Percentiles rank a stretch among this genome's conserved stretches.
Evolutionary conservation across 257 asterid species (phyloP).

Genomic region (Plantago major): DNA sequence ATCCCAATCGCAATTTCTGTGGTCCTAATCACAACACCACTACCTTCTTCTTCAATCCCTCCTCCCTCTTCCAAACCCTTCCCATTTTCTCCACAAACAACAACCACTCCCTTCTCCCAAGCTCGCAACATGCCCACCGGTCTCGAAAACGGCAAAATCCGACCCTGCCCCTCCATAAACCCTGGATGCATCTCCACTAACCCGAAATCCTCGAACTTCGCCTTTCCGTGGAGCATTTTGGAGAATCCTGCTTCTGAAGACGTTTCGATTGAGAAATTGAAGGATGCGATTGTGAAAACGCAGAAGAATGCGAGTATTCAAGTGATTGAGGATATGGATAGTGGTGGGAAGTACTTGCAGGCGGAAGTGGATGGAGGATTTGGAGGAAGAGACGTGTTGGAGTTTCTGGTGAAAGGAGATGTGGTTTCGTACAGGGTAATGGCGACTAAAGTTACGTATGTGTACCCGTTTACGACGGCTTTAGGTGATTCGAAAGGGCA

Average conservation of each 20-base stretch:
- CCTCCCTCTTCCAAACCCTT: conserved; percentile 41
- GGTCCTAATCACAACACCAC: conserved; percentile 48
- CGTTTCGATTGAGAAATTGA: conserved; percentile 58
- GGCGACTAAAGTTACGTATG: conserved; percentile 79
- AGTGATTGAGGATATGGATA: conserved; percentile 58
- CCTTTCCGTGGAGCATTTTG: conserved; percentile 72
- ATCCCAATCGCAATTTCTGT: conserved; percentile 60
- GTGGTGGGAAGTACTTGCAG: conserved; percentile 67
- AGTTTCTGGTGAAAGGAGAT: conserved; percentile 69
- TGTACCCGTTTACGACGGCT: conserved; percentile 91
- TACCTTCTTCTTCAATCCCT: conserved; percentile 75
- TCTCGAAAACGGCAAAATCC: conserved; percentile 75
- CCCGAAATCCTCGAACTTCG: conserved; percentile 70
- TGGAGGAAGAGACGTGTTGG: conserved; percentile 68
- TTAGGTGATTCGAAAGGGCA: conserved; percentile 94
- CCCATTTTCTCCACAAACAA: conserved; percentile 28
- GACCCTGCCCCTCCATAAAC: conserved; percentile 86
- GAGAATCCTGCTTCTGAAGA: conserved; percentile 32
- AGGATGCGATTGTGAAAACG: conserved; percentile 64
- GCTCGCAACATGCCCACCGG: conserved; percentile 75
- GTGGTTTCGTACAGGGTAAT: conserved; percentile 69
- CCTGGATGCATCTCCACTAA: conserved; percentile 80
- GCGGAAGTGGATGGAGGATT: conserved; percentile 95
- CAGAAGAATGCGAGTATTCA: conserved; percentile 78
- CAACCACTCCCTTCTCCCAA: conserved; percentile 79